A percentile compares a stretch with the other conserved stretches of the same genome.
Evolutionary conservation across 768 basidiomycete species (phyloP).

Genomic region (Coprinellus micaceus): DNA sequence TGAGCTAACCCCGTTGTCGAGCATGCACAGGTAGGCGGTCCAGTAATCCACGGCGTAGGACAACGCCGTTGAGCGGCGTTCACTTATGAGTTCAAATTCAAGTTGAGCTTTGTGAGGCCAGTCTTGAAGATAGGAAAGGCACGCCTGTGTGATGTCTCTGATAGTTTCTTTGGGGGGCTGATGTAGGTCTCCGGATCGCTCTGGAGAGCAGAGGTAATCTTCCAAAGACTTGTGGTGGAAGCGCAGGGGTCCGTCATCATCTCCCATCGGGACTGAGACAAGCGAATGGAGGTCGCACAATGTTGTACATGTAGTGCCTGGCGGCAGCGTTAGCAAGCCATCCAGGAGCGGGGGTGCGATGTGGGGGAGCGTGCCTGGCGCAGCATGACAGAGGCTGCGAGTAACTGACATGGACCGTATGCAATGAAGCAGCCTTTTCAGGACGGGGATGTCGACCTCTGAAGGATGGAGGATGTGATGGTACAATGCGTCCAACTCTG

Average conservation of each 20-base stretch:
- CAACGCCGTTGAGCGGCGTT: no score
- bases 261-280: not conserved
- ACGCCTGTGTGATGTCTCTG: not conserved
- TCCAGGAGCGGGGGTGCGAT: not conserved
- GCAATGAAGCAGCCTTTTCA: not conserved
- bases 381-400: no score
- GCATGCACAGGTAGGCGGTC: no score
- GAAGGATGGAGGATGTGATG: not conserved
- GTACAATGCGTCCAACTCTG: not conserved
- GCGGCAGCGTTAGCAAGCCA: not conserved
- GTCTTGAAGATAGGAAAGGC: not conserved
- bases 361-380: not conserved
- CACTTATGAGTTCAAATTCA: no score
- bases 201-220: constrained; percentile 1
- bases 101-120: not conserved
- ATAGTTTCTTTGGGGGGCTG: not conserved
- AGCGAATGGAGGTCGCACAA: constrained; percentile 7
- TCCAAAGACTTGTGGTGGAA: constrained; percentile 7
- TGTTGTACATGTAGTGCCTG: not conserved
- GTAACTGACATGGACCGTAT: not conserved
- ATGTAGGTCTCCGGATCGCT: not conserved
- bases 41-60: no score
- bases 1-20: no score
- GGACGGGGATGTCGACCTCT: not conserved
- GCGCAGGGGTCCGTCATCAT: not conserved